Percentiles rank a stretch among this genome's conserved stretches.
phyloP scores from a whole-genome alignment of 2,329 filamentous ascomycete species.

The Chaetomium olivaceum region DNA sequence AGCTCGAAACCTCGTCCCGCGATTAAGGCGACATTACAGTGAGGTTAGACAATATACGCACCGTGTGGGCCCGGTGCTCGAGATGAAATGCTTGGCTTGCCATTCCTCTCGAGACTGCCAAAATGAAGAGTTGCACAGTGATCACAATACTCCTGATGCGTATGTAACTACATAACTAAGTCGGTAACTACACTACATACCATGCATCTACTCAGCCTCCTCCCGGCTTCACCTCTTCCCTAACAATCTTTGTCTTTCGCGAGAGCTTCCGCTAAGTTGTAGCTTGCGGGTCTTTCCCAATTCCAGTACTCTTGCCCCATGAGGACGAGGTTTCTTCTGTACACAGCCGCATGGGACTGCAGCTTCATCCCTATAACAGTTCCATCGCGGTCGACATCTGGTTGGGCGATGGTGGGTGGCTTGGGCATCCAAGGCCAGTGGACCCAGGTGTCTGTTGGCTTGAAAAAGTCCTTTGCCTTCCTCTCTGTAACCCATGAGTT shows the following conservation, averaged over 20 bases:
- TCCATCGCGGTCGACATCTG: not conserved
- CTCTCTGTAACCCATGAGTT: constrained; percentile 3
- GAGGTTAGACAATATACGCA: not conserved
- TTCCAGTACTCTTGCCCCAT: not conserved
- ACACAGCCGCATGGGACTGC: not conserved
- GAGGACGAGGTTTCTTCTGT: not conserved
- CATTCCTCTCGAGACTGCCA: too few species aligned
- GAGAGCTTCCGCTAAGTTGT: constrained; percentile 1
- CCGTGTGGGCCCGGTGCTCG: not conserved
- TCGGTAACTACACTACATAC: not conserved
- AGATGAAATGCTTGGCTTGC: not conserved
- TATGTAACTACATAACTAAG: too few species aligned
- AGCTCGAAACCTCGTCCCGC: constrained; percentile 7
- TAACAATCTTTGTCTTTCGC: not conserved
- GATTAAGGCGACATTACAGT: not conserved
- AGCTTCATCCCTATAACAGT: not conserved
- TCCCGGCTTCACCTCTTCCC: not conserved
- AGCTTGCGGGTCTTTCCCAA: constrained; percentile 12
- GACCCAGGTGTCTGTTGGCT: not conserved
- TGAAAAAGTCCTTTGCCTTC: not conserved
- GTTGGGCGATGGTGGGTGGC: not conserved
- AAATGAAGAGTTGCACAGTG: too few species aligned
- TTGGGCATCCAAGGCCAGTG: constrained; percentile 4
- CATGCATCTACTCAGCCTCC: not conserved
- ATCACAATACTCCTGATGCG: too few species aligned